These are phyloP conservation scores for Urochloa ruziziensis DNA, from an alignment of 176 grass and related monocot genomes.

Conservation along the genomic window DNA sequence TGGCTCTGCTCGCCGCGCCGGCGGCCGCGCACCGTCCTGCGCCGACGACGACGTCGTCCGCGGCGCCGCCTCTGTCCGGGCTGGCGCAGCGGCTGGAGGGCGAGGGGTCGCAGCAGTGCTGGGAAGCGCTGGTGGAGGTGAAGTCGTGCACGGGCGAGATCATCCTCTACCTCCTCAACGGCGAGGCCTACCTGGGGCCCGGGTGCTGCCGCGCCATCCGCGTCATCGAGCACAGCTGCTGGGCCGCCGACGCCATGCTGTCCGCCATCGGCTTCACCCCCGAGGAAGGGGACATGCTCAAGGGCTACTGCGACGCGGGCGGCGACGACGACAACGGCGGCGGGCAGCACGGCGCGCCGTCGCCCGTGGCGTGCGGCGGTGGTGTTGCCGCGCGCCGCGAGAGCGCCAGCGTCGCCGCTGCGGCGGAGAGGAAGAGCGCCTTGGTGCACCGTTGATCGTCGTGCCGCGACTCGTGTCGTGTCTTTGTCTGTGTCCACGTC, in stretches of 20 bases:
- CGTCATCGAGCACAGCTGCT: slow-evolving; percentile 61
- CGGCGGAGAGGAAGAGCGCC: neutral
- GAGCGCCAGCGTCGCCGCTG: neutral
- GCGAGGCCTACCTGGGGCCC: slow-evolving; percentile 60
- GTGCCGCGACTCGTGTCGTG: neutral
- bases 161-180: slow-evolving; percentile 75
- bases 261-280: slow-evolving; percentile 61
- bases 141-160: slow-evolving; percentile 77
- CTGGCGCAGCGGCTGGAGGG: slow-evolving; percentile 42
- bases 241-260: slow-evolving; percentile 69
- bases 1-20: neutral
- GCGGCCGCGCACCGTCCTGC: neutral
- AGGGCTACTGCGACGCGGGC: slow-evolving; percentile 51
- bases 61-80: neutral
- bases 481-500: slow-evolving; percentile 6
- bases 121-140: slow-evolving; percentile 65
- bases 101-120: slow-evolving; percentile 50
- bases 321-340: too few species aligned
- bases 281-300: slow-evolving; percentile 70
- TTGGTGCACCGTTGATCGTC: neutral
- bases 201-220: slow-evolving; percentile 65
- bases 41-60: neutral
- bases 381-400: neutral
- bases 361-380: neutral
- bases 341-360: neutral